Base-by-base conservation (phyloP, 129 eudicot genomes). In the Cynara cardunculus region DNA sequence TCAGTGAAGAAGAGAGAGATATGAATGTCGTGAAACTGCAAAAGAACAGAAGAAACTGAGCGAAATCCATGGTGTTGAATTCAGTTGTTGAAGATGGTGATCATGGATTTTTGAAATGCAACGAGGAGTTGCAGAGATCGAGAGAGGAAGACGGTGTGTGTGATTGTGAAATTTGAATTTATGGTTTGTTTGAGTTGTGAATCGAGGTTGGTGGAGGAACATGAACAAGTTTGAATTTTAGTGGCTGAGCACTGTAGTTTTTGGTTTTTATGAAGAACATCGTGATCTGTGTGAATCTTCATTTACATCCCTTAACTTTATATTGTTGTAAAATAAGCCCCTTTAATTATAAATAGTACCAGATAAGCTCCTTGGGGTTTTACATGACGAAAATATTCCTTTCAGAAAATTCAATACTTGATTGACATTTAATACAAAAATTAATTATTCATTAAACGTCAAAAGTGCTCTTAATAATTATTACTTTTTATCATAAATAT, bases 191-290 rank as follows among this genome's bases (percentile, higher is more conserved):
- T 84, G 88, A 71, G 25, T 56, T 56, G 53, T 77, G 64, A 41
- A 74, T 80, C 82, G 88, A 85, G 85, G 85, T 80, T 85, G 84
- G 87, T 73, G 78, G 25, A 82, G 86, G 71, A 76, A 71, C 13
- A 41, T 75, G 83, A 82, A 53, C 68, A 27, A 44, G 69, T 73
- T 77, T 83, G 76, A 78, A 83, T 73, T 83, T 71, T 83, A 65
- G 65, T 65, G 73, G 78, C 9, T 53, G 62, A 53, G 22, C 0
- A 16, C 62, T 14, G 62, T 53, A 53, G 62, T 56, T 13, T 71
- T 41, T 71, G 62, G 74, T 37, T 62, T 82, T 77, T 77, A 61
- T 71, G 73, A 25, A 65, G 30, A 71, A 27, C 74, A n/a, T 83
- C 65, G 86, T 82, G 86, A 77, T 77, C 46, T 53, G 85, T 82